Percentiles rank a stretch among this genome's conserved stretches.
Conservation (phyloP, 2,329 filamentous ascomycete species). For the Diaporthe batatas region DNA sequence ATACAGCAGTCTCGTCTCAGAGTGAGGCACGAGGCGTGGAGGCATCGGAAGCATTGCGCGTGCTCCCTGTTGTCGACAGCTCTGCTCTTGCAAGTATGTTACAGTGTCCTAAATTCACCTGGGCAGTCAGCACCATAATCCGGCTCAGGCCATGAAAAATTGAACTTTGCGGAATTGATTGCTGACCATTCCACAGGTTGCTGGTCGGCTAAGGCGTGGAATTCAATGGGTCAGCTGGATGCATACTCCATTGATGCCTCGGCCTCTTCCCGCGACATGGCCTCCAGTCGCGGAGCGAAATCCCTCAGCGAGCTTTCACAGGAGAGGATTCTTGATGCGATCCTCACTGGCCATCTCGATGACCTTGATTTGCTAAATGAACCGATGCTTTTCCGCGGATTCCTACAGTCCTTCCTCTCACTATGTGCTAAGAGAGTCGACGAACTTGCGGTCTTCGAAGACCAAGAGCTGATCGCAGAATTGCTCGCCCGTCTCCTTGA, state of each 20-base stretch:
- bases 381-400: background rate
- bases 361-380: background rate
- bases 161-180: background rate
- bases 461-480: background rate
- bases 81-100: constrained; percentile 2
- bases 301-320: background rate
- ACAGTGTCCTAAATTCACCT: background rate
- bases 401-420: background rate
- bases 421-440: background rate
- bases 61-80: background rate
- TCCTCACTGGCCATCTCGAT: background rate
- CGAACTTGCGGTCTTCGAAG: background rate
- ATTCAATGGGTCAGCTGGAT: background rate
- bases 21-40: background rate
- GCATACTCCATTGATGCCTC: background rate
- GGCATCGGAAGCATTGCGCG: background rate
- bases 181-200: background rate
- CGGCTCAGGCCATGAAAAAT: too few species aligned
- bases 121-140: background rate
- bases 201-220: background rate
- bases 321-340: background rate
- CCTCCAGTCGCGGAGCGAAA: background rate
- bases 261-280: too few species aligned
- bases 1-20: too few species aligned
- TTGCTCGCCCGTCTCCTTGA: background rate